Evolutionary conservation across 78 protist species (phyloP), one percentile per base, ranked within the genome.

Genomic region (Cavenderia fasciculata): DNA sequence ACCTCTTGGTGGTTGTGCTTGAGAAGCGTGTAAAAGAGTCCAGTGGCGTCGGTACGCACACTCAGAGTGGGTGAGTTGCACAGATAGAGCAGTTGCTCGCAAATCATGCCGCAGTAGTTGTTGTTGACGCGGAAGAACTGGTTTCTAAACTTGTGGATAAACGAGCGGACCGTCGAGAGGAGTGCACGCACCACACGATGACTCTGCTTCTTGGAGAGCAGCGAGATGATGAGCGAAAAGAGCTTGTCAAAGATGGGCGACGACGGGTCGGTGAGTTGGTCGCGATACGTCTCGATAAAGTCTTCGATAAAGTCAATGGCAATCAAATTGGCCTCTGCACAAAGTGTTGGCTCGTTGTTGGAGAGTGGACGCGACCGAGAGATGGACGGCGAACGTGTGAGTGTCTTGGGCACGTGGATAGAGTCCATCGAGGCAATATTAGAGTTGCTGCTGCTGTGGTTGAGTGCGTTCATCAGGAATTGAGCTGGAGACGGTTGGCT

Each of bases 21-120:
- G 59, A 86, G 41, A 70, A 86, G 78, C 19, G 59, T 29, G 82
- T 86, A 86, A 27, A 86, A 46, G 85, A 86, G 41, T 4, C 66
- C 40, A 0, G 85, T 74, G 3, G 93, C 56, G 14, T 49, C 36
- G 0, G 49, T 44, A 27, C 74, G 27, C 7, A 79, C 54, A 12
- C 49, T 63, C 34, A 29, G 19, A 12, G 88, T 31, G 21, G 70
- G 57, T 46, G 70, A 79, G 43, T 66, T 79, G 25, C 76, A 79
- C 25, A 65, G 68, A 44, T 66, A 54, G 46, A 82, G 52, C 6
- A 82, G 57, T 27, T 82, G 59, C 29, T 61, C 34, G 19, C 90
- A 82, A 2, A 82, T 12, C 5, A 33, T 33, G 29, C 74, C 61
- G 33, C 79, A 65, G 54, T 69, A 82, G 14, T 65, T 51, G 18